A percentile compares a stretch with the other conserved stretches of the same genome.
Evolutionary conservation across 1,284 basidiomycete species (phyloP).

Genomic region (Trichosporon coremiiforme): DNA sequence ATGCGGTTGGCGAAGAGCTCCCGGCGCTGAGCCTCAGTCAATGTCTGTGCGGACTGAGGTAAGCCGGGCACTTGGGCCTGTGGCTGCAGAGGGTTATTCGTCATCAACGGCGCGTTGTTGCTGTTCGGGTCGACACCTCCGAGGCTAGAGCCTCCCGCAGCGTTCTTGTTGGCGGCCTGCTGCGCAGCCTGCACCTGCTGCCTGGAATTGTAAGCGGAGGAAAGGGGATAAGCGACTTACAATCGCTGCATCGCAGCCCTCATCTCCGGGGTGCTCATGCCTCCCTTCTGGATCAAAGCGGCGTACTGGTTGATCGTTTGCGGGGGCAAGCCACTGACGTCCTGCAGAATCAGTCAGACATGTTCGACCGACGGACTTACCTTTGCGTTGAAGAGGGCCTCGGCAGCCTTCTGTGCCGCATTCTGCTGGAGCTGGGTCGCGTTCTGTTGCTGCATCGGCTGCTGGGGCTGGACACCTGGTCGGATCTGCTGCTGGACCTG

Average conservation of each 20-base stretch:
- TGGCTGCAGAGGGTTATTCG: conserved; percentile 19
- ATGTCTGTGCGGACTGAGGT: conserved; percentile 8
- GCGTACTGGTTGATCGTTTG: conserved; percentile 28
- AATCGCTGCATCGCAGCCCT: conserved; percentile 24
- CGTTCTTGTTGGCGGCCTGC: conserved; percentile 23
- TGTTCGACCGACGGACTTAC: conserved; percentile 21
- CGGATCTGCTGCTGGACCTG: conserved; percentile 21
- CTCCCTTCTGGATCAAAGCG: conserved; percentile 21
- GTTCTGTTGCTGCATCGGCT: conserved; percentile 16
- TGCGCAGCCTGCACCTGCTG: conserved; percentile 19
- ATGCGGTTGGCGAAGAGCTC: conserved; percentile 20
- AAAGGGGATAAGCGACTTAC: neutral
- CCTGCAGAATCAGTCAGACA: conserved; percentile 21
- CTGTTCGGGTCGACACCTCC: conserved; percentile 13
- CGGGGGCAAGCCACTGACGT: conserved; percentile 21
- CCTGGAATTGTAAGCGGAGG: conserved; percentile 18
- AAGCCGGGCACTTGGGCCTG: conserved; percentile 1
- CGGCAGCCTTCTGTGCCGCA: conserved; percentile 17
- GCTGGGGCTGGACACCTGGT: neutral
- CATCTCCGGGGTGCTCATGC: conserved; percentile 27
- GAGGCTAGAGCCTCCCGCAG: conserved; percentile 8
- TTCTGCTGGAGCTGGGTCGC: conserved; percentile 9
- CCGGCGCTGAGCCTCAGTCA: conserved; percentile 18
- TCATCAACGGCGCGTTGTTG: conserved; percentile 20
- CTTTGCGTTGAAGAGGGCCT: conserved; percentile 25